phyloP scores from a whole-genome alignment of 768 basidiomycete species.

The Infundibulicybe gibba region DNA sequence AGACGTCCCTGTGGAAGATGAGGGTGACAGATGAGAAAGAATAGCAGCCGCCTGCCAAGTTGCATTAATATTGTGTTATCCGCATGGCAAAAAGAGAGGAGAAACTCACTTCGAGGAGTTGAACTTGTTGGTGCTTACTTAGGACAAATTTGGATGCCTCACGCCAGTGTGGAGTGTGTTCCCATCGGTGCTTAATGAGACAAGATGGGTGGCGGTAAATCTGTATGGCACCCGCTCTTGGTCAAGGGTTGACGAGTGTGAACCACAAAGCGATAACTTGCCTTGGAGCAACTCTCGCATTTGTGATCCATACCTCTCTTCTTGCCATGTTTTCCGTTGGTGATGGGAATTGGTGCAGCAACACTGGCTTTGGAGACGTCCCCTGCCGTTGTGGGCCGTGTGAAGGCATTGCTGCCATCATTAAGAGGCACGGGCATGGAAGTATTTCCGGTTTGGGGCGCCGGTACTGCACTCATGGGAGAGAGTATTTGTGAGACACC shows the following conservation, averaged over 20 bases:
- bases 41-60: slow-evolving; percentile 82
- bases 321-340: slow-evolving; percentile 44
- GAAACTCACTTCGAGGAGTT: slow-evolving; percentile 78
- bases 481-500: slow-evolving; percentile 12
- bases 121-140: slow-evolving; percentile 97
- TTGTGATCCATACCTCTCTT: slow-evolving; percentile 85
- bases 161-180: slow-evolving; percentile 95
- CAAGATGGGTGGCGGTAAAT: slow-evolving; percentile 92
- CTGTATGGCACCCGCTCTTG: slow-evolving; percentile 28
- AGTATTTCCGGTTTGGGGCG: slow-evolving; percentile 13
- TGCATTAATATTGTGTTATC: background rate
- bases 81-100: background rate
- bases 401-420: slow-evolving; percentile 19
- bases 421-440: slow-evolving; percentile 17
- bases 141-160: slow-evolving; percentile 87
- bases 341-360: slow-evolving; percentile 34
- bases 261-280: slow-evolving; percentile 22
- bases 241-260: slow-evolving; percentile 6
- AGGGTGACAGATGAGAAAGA: slow-evolving; percentile 78
- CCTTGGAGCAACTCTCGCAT: slow-evolving; percentile 96
- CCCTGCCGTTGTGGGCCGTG: slow-evolving; percentile 3
- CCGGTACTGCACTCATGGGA: slow-evolving; percentile 15
- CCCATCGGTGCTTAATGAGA: slow-evolving; percentile 97
- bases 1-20: slow-evolving; percentile 58
- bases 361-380: slow-evolving; percentile 11